Conservation (phyloP, 2,329 filamentous ascomycete genomes). For the Botryosphaeria dothidea region DNA sequence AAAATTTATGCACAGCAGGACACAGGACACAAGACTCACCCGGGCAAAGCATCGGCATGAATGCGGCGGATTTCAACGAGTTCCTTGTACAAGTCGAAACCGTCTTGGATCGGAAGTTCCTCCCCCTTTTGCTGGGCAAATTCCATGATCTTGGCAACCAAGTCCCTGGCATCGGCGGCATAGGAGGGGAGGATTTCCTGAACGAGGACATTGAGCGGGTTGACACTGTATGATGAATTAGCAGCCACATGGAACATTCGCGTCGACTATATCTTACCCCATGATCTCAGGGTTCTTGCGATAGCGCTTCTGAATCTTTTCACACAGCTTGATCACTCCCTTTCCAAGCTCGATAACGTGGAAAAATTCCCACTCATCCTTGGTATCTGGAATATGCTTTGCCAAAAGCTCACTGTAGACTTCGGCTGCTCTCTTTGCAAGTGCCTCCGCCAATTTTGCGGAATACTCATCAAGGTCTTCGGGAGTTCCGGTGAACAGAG, state of each 20-base stretch:
- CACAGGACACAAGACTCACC: slow-evolving; percentile 37
- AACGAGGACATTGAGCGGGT: slow-evolving; percentile 70
- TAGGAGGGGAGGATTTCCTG: slow-evolving; percentile 86
- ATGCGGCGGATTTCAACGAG: slow-evolving; percentile 81
- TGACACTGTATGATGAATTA: slow-evolving; percentile 42
- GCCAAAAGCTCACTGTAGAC: slow-evolving; percentile 79
- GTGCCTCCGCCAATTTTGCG: slow-evolving; percentile 68
- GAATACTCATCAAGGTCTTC: slow-evolving; percentile 74
- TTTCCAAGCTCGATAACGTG: slow-evolving; percentile 90
- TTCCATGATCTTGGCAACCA: slow-evolving; percentile 79
- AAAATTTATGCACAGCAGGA: too few species aligned
- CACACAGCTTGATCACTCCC: slow-evolving; percentile 78
- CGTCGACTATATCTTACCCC: slow-evolving; percentile 52
- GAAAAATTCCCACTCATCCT: slow-evolving; percentile 84
- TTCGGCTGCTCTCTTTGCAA: slow-evolving; percentile 73
- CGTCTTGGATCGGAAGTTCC: slow-evolving; percentile 85
- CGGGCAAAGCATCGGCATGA: slow-evolving; percentile 73
- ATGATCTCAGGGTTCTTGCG: slow-evolving; percentile 84
- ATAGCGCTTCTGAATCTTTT: slow-evolving; percentile 91
- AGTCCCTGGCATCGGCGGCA: slow-evolving; percentile 82
- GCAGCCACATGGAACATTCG: slow-evolving; percentile 20
- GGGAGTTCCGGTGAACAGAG: slow-evolving; percentile 68
- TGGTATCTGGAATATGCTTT: slow-evolving; percentile 74
- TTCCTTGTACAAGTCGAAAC: slow-evolving; percentile 90
- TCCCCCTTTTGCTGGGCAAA: slow-evolving; percentile 67